These are phyloP conservation scores for Stagonosporopsis tanaceti DNA, from an alignment of 2,329 filamentous ascomycete genomes.

Conservation along the genomic window DNA sequence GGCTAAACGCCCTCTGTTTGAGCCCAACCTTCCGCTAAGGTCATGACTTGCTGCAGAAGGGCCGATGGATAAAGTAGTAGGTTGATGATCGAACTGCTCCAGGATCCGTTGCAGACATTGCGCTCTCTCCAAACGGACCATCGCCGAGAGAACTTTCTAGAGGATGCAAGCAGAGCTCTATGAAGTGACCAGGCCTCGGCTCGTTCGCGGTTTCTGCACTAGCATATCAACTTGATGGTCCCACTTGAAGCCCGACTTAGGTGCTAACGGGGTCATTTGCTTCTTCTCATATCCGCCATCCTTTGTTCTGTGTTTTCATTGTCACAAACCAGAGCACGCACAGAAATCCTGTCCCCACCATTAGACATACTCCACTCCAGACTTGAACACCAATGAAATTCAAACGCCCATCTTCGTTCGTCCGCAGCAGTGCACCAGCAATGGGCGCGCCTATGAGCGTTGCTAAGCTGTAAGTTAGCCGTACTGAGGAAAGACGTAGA, in stretches of 20 bases:
- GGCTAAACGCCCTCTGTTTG: neutral
- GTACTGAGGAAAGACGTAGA: too few relatives aligned
- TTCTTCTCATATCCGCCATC: slow-evolving; percentile 42
- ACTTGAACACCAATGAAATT: slow-evolving; percentile 46
- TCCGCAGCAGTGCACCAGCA: slow-evolving; percentile 43
- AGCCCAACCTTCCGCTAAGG: neutral
- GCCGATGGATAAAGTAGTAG: neutral
- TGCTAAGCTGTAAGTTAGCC: slow-evolving; percentile 21
- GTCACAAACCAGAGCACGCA: slow-evolving; percentile 37
- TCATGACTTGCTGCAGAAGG: neutral
- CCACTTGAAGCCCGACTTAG: neutral
- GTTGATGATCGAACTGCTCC: neutral
- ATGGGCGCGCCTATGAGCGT: slow-evolving; percentile 48
- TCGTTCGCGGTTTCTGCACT: neutral
- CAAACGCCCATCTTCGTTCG: slow-evolving; percentile 26
- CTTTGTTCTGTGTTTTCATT: slow-evolving; percentile 34
- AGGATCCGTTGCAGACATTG: neutral
- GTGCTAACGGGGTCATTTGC: neutral
- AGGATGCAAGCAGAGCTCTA: neutral
- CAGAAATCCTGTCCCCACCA: slow-evolving; percentile 40
- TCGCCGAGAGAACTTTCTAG: neutral
- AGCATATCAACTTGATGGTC: neutral
- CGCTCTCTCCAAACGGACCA: neutral
- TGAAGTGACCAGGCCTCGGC: neutral
- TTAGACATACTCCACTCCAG: slow-evolving; percentile 47